phyloP scores from a whole-genome alignment of 2,329 filamentous ascomycete species.

The Coniochaeta ligniaria region DNA sequence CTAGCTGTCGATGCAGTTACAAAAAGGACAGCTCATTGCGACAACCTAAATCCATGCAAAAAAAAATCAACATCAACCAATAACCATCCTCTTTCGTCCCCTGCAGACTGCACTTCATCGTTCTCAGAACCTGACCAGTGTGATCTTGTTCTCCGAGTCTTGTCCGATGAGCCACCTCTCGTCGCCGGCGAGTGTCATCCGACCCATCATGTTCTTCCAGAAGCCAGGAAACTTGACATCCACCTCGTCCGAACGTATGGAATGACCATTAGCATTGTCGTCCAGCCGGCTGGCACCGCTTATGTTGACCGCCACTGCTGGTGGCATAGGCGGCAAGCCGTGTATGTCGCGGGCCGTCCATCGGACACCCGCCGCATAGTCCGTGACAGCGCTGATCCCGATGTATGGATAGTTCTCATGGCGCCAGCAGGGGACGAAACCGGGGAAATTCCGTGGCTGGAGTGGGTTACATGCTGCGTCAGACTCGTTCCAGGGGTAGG shows the following conservation, averaged over 20 bases:
- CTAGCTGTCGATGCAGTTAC: no score
- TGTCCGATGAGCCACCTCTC: slow-evolving; percentile 58
- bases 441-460: slow-evolving; percentile 15
- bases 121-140: slow-evolving; percentile 43
- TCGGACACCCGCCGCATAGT: slow-evolving; percentile 34
- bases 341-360: slow-evolving; percentile 33
- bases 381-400: slow-evolving; percentile 37
- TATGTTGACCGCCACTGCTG: no score
- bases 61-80: no score
- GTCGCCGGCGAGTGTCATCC: slow-evolving; percentile 49
- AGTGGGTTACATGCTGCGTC: not conserved
- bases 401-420: slow-evolving; percentile 46
- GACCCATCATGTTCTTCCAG: slow-evolving; percentile 34
- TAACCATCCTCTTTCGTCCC: slow-evolving; percentile 2
- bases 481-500: not conserved
- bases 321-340: not conserved
- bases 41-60: no score
- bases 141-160: slow-evolving; percentile 40
- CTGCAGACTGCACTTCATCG: slow-evolving; percentile 21
- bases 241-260: slow-evolving; percentile 26
- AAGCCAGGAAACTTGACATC: slow-evolving; percentile 18
- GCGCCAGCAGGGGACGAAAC: slow-evolving; percentile 42
- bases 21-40: no score
- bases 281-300: no score
- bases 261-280: not conserved